Evolutionary conservation across 2,329 filamentous ascomycete genomes (phyloP), one percentile per base, ranked within the genome.

Genomic region (Bipolaris cookei): DNA sequence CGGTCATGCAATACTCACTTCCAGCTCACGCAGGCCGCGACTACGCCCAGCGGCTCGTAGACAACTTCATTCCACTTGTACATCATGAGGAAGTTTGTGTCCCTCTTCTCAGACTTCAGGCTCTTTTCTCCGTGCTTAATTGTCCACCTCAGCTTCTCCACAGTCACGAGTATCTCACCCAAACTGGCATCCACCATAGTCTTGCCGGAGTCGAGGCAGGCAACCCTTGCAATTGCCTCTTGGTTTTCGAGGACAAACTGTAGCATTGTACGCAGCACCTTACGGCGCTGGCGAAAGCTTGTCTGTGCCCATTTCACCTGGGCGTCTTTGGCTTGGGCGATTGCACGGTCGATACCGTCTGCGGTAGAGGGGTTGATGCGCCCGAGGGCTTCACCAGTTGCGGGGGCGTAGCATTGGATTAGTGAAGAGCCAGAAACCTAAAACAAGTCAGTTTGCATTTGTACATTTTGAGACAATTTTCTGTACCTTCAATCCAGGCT

Each of bases 91-190:
- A 97, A 82, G 76, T 96, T 97, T 1, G 92, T 96, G 4, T 93
- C 92, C 51, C 95, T 84, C 46, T 81, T 81, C 62, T 89, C 89
- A 0, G 91, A 86, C 34, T 78, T 78, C 64, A 99, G 79, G 0
- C 92, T 90, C 69, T 86, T 86, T 77, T 97, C 93, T 67, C 95
- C 95, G 77, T 99, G 92, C 63, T 88, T 82, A 61, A 98, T 88
- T 3, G 92, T 97, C 95, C 95, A 99, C 72, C 90, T 88, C 58
- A 99, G 83, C 81, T 97, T 97, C 82, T 98, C 95, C 0, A 86
- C 88, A 6, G 95, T 97, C 39, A 97, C 92, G 53, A 99, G 83
- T 62, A 98, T 93, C 82, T 99, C 95, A 50, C 95, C 95, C 54
- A 99, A 88, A 66, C 90, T 88, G 0, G 94, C 95, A 78, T 99